A percentile compares a stretch with the other conserved stretches of the same genome.
Evolutionary conservation across 768 basidiomycete genomes (phyloP).

Genomic region (Ramaria rubella): DNA sequence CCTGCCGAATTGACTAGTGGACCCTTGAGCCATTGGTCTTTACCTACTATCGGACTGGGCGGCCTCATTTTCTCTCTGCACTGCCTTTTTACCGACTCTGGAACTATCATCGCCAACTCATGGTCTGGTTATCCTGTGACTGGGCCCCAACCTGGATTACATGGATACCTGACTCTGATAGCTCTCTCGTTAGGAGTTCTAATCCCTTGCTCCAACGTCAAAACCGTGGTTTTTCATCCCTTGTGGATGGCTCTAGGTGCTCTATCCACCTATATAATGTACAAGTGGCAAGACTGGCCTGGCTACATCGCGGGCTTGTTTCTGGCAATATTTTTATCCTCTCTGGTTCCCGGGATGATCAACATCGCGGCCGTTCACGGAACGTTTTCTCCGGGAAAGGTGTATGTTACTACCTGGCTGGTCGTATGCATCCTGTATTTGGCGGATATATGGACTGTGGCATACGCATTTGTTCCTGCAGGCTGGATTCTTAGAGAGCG

Average conservation of each 20-base stretch:
- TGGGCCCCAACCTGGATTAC: conserved; percentile 69
- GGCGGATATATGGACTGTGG: conserved; percentile 74
- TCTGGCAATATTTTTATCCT: conserved; percentile 52
- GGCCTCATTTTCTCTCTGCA: conserved; percentile 67
- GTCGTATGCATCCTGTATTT: conserved; percentile 59
- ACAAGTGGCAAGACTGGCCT: conserved; percentile 54
- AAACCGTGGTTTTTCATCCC: conserved; percentile 34
- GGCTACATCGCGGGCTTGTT: conserved; percentile 64
- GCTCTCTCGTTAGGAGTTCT: conserved; percentile 54
- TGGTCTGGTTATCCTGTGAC: conserved; percentile 80
- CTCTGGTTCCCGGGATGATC: conserved; percentile 51
- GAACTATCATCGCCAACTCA: conserved; percentile 77
- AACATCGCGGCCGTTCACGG: conserved; percentile 36
- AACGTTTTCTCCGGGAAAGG: conserved; percentile 34
- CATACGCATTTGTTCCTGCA: conserved; percentile 86
- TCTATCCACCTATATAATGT: conserved; percentile 49
- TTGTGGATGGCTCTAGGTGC: conserved; percentile 50
- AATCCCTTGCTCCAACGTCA: conserved; percentile 22
- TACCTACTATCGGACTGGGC: conserved; percentile 52
- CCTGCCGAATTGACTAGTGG: not conserved
- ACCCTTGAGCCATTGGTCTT: conserved; percentile 25
- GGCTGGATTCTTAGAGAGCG: conserved; percentile 69
- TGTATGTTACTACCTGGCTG: conserved; percentile 51
- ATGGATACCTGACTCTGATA: conserved; percentile 61
- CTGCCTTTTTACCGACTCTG: conserved; percentile 65